Base-by-base conservation (phyloP, 768 basidiomycete genomes). In the Hericium rajendrae region DNA sequence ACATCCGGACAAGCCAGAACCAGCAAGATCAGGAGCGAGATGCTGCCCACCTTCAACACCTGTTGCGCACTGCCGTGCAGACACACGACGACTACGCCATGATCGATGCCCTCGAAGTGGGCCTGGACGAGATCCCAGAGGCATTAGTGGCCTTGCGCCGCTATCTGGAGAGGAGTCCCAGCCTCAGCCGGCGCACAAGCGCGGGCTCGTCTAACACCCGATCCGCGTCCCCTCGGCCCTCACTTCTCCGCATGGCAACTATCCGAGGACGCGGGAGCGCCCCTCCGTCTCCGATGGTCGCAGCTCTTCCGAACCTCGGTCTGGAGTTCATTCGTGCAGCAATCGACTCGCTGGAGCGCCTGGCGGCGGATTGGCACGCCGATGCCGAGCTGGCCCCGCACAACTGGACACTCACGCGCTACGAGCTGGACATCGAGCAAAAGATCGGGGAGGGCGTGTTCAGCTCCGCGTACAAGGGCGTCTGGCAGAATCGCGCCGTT, bases 321-420 rank as follows among this genome's bases (percentile, higher is more conserved):
- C 75, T 76, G 38, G 83, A 85, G 67, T 88, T 88, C 66, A 76
- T 88, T 53, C 85, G 88, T 66, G 78, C 74, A 28, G 82, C 85
- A 4, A 83, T 89, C 54, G 87, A 88, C 54, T 83, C 85, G 4
- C 72, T 90, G 62, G 71, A 81, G 56, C 73, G 86, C 59, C 70
- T 90, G 73, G 84, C 82, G 60, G 67, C 66, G 26, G 58, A 58
- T 43, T 48, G 61, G 26, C 59, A 46, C 11, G 43, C 66, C 53
- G 52, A 65, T 26, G 56, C 62, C 16, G 43, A n/a, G 24, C 64
- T 88, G 8, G 20, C n/a, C 20, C 43, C 20, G 32, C 88, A 88
- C 0, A 78, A 74, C 60, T 90, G 88, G 88, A 88, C 88, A 3
- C 88, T 90, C 62, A 90, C 88, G 50, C 81, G 81, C 53, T 88